Conservation (phyloP, 305 asterid species). For the Fraxinus platypoda region DNA sequence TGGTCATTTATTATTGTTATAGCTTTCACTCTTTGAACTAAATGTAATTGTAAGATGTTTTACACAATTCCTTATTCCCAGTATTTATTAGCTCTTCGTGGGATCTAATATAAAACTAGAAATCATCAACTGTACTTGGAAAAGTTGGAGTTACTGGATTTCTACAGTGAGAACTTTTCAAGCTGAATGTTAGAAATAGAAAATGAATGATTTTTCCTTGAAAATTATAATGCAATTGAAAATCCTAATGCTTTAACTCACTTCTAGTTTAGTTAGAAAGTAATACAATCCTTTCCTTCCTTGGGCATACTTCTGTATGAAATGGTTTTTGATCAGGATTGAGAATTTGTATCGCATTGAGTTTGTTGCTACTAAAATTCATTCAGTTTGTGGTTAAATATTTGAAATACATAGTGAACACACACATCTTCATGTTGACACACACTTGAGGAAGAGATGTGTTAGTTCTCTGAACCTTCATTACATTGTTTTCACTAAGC, state of each 20-base stretch:
- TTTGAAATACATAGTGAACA: neutral
- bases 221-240: neutral
- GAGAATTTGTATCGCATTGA: neutral
- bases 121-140: neutral
- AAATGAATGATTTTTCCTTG: neutral
- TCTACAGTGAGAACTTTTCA: neutral
- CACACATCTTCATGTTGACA: neutral
- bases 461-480: neutral
- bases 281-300: neutral
- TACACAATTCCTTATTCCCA: neutral
- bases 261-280: neutral
- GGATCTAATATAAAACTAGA: neutral
- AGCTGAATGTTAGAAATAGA: neutral
- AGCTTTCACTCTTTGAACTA: neutral
- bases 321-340: neutral
- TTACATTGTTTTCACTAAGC: neutral
- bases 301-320: neutral
- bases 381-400: neutral
- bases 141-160: neutral
- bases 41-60: neutral
- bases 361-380: neutral
- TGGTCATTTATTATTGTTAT: neutral
- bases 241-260: neutral
- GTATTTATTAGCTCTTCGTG: neutral
- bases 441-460: neutral